Conservation (phyloP, 2,329 filamentous ascomycete genomes). For the Bipolaris zeicola region DNA sequence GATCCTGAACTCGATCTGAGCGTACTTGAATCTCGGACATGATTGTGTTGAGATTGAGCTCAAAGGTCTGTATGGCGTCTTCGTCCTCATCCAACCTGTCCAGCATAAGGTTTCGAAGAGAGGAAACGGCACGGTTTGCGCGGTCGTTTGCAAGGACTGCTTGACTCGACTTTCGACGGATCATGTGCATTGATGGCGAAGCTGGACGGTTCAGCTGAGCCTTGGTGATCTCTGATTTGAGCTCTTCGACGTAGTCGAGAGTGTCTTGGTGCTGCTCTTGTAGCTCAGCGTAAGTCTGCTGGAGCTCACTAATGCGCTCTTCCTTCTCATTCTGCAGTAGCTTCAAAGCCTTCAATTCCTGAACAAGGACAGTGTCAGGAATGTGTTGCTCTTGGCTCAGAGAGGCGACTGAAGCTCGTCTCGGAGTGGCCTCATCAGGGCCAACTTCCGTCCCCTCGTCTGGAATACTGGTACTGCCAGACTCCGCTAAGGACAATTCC, state of each 20-base stretch:
- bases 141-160: conserved; percentile 86
- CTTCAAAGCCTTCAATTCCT: conserved; percentile 75
- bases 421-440: conserved; percentile 63
- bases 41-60: conserved; percentile 85
- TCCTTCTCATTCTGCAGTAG: conserved; percentile 77
- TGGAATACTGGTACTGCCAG: conserved; percentile 49
- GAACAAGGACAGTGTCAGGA: conserved; percentile 31
- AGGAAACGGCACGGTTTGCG: conserved; percentile 87
- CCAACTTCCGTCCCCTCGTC: conserved; percentile 58
- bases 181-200: conserved; percentile 72
- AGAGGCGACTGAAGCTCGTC: conserved; percentile 30
- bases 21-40: conserved; percentile 89
- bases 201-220: conserved; percentile 69
- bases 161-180: conserved; percentile 91
- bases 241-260: conserved; percentile 83
- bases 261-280: conserved; percentile 81
- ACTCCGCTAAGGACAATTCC: conserved; percentile 87
- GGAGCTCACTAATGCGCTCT: conserved; percentile 71
- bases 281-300: conserved; percentile 80
- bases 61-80: conserved; percentile 89
- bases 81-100: conserved; percentile 84
- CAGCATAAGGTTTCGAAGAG: conserved; percentile 82
- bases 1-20: conserved; percentile 85
- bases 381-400: conserved; percentile 19
- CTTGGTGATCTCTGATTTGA: conserved; percentile 84